Evolutionary conservation across 257 asterid species (phyloP).

Genomic region (Solanum medicagineum): DNA sequence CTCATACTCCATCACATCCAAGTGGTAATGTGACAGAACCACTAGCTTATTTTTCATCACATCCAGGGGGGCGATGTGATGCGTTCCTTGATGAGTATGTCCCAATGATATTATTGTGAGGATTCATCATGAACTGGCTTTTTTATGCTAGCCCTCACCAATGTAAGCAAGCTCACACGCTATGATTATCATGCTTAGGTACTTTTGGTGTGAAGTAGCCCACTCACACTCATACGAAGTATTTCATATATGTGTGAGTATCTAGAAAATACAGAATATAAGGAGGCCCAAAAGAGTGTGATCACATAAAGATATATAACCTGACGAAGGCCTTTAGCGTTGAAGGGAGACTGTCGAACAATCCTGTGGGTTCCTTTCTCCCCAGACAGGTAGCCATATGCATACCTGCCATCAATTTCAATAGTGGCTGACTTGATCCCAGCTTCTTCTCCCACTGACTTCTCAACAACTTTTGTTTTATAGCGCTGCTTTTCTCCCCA

Average conservation of each 20-base stretch:
- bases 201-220: neutral
- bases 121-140: neutral
- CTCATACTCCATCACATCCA: neutral
- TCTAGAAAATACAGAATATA: neutral
- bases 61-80: neutral
- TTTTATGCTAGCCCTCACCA: neutral
- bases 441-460: conserved; percentile 92
- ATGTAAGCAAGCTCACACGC: neutral
- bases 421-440: conserved; percentile 87
- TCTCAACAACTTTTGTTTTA: conserved; percentile 82
- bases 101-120: neutral
- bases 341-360: conserved; percentile 94
- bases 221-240: neutral
- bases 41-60: neutral
- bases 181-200: neutral
- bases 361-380: conserved; percentile 98
- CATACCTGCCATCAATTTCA: conserved; percentile 86
- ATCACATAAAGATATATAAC: conserved; percentile 17
- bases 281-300: neutral
- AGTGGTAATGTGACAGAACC: neutral
- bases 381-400: conserved; percentile 85
- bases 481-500: conserved; percentile 92
- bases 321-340: conserved; percentile 96
- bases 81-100: neutral
- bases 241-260: neutral